Evolutionary conservation across 2,329 filamentous ascomycete species (phyloP), one percentile per base, ranked within the genome.

Genomic region (Curvularia verruculosa): DNA sequence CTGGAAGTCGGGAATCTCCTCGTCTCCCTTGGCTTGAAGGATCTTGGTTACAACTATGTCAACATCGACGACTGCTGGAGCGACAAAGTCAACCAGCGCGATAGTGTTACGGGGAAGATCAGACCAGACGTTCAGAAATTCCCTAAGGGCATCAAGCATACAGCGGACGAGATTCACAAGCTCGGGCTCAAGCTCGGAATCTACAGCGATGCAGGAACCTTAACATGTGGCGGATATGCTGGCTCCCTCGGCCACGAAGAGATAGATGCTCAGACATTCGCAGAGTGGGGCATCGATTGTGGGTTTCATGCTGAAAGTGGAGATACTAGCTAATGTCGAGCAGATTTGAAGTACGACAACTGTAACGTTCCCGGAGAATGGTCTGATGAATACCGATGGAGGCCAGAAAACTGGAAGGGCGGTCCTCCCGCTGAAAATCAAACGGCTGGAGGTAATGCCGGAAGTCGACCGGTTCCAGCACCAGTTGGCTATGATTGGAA

Each of bases 141-240:
- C 55, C 86, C 86, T 0, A 69, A 80, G 8, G 86, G 86, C 1
- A 88, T 89, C 58, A 77, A 77, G 15, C 79, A 81, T 6, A 69
- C 82, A 0, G 85, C 84, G 1, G 72, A 82, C 13, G 67, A 82
- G 54, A 79, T 88, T 19, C 86, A 89, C 58, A 73, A 64, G 1
- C 65, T 85, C 60, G 85, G 84, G 1, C 63, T 89, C 37, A 88
- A 88, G 67, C 69, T 88, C 3, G 86, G 87, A 0, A 85, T 89
- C 40, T 89, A 89, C 65, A 81, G 82, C 60, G 81, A 81, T 69
- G 82, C 82, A 0, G 83, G 83, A 41, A 76, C 52, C 3, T 39
- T 46, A 40, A 85, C 83, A 3, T 86, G 85, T 63, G 85, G 79
- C 0, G 81, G 81, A 2, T 87, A 86, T 64, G 81, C 84, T 12